phyloP scores from a whole-genome alignment of 306 rosid genomes.

The Trifolium fragiferum region DNA sequence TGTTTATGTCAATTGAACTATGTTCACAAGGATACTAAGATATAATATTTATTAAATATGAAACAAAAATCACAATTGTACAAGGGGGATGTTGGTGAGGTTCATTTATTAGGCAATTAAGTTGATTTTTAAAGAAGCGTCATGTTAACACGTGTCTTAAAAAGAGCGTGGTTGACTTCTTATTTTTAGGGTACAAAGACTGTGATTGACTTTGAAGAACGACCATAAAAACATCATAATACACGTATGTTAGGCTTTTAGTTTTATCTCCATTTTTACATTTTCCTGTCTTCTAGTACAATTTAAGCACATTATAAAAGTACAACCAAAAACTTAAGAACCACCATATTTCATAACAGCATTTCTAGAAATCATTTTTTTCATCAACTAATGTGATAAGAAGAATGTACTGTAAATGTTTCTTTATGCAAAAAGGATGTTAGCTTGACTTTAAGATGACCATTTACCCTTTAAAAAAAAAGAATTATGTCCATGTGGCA shows the following conservation, averaged over 20 bases:
- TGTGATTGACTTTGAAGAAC: background rate
- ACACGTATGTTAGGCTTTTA: background rate
- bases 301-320: background rate
- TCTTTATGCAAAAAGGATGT: background rate
- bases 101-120: background rate
- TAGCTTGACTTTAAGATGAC: background rate
- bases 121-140: too few species aligned
- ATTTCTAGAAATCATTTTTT: too few species aligned
- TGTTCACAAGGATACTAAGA: background rate
- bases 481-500: background rate
- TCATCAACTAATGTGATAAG: background rate
- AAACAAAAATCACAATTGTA: background rate
- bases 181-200: too few species aligned
- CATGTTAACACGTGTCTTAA: too few species aligned
- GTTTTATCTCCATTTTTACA: background rate
- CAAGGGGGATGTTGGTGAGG: background rate
- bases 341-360: too few species aligned
- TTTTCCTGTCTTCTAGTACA: background rate
- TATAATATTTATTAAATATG: background rate
- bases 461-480: background rate
- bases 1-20: too few species aligned
- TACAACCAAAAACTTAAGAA: background rate
- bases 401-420: background rate
- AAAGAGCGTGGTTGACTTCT: too few species aligned
- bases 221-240: background rate